phyloP scores from a whole-genome alignment of 2,329 filamentous ascomycete genomes.

The Boeremia exigua region DNA sequence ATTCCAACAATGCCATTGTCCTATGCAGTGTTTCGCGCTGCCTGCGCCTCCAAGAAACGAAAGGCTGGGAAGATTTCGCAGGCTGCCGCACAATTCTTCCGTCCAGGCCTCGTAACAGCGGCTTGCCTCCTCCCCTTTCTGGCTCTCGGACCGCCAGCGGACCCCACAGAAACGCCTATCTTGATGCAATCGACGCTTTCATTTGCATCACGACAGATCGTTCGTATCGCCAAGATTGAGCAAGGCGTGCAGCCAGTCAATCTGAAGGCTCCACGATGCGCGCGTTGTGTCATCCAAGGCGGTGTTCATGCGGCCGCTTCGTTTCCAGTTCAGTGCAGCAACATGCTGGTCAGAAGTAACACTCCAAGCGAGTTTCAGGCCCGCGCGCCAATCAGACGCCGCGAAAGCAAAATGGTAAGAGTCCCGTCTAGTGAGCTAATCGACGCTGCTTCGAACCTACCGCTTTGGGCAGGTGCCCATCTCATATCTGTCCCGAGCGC shows the following conservation, averaged over 20 bases:
- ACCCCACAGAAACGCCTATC: constrained; percentile 4
- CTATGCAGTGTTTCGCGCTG: no score
- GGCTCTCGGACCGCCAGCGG: constrained; percentile 2
- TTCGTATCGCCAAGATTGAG: not conserved
- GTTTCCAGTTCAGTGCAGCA: no score
- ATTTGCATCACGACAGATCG: constrained; percentile 4
- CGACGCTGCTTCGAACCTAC: not conserved
- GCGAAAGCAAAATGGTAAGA: not conserved
- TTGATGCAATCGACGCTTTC: constrained; percentile 5
- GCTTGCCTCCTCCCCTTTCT: constrained; percentile 15
- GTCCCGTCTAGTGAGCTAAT: constrained; percentile 6
- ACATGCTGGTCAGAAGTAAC: not conserved
- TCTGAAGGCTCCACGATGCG: not conserved
- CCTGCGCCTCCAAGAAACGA: no score
- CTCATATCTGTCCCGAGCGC: no score
- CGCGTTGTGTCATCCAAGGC: not conserved
- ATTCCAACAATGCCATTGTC: not conserved
- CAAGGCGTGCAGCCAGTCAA: not conserved
- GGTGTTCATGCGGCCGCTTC: not conserved
- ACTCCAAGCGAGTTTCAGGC: not conserved
- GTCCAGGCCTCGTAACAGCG: not conserved
- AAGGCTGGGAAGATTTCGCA: not conserved
- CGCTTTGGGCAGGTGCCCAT: not conserved
- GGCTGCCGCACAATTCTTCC: not conserved
- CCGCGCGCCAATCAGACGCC: not conserved